phyloP scores from a whole-genome alignment of 2,329 filamentous ascomycete genomes.

The Penicillium rolfsii region DNA sequence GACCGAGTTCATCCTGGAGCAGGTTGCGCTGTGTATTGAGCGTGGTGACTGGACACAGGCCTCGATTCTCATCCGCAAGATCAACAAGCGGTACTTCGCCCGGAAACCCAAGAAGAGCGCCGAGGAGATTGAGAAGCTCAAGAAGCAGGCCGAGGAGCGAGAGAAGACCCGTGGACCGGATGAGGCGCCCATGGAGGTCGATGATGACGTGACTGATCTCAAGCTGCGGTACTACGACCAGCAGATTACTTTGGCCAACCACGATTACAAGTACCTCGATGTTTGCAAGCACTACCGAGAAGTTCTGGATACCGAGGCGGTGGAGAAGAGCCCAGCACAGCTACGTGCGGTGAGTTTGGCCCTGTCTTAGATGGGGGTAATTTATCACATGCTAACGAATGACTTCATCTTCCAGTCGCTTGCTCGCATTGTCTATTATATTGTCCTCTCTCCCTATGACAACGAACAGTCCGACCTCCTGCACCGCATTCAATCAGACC shows the following conservation, averaged over 20 bases:
- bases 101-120: conserved; percentile 88
- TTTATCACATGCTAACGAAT: background rate
- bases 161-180: conserved; percentile 80
- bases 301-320: conserved; percentile 92
- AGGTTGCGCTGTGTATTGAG: conserved; percentile 93
- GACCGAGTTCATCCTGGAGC: conserved; percentile 96
- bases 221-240: conserved; percentile 97
- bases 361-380: background rate
- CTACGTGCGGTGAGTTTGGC: conserved; percentile 72
- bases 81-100: conserved; percentile 89
- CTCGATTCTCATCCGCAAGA: conserved; percentile 90
- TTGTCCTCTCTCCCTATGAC: conserved; percentile 94
- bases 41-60: conserved; percentile 96
- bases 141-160: conserved; percentile 75
- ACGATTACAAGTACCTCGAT: conserved; percentile 96
- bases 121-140: conserved; percentile 87
- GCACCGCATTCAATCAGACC: conserved; percentile 85
- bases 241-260: conserved; percentile 92
- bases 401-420: conserved; percentile 63
- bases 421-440: conserved; percentile 95
- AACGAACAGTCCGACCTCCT: conserved; percentile 98
- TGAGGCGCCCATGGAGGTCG: conserved; percentile 71
- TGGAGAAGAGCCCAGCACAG: conserved; percentile 85
- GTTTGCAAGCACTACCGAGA: conserved; percentile 98
- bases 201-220: conserved; percentile 91